Evolutionary conservation across 2,329 filamentous ascomycete genomes (phyloP).

Genomic region (Sclerotinia trifoliorum): DNA sequence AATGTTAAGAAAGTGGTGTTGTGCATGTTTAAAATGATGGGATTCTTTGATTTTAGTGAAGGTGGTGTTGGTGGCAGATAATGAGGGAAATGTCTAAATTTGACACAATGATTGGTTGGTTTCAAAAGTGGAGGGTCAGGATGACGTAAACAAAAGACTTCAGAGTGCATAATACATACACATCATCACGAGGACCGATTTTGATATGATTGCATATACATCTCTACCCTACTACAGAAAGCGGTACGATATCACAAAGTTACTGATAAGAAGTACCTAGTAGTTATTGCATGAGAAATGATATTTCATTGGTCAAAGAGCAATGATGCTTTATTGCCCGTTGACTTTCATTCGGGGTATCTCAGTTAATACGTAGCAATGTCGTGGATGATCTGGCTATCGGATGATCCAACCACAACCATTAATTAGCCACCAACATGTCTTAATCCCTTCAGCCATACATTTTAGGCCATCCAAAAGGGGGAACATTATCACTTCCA

Average conservation of each 20-base stretch:
- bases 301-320: slow-evolving; percentile 2
- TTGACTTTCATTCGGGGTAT: slow-evolving; percentile 12
- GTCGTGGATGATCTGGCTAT: background rate
- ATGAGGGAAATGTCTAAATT: background rate
- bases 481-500: background rate
- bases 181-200: slow-evolving; percentile 17
- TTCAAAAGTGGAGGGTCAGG: slow-evolving; percentile 3
- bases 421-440: slow-evolving; percentile 2
- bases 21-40: slow-evolving; percentile 7
- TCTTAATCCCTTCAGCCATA: background rate
- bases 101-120: background rate
- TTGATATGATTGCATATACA: slow-evolving; percentile 15
- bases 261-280: slow-evolving; percentile 3
- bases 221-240: background rate
- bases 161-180: background rate
- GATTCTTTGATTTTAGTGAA: background rate
- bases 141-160: background rate
- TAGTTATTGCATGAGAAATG: background rate
- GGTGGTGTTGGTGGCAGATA: background rate
- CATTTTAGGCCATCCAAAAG: background rate
- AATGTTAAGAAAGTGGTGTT: background rate
- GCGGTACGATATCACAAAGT: background rate
- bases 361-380: background rate
- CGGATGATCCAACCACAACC: background rate
- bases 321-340: background rate